phyloP scores from a whole-genome alignment of 768 basidiomycete species.

The Dacryopinax spathularia region DNA sequence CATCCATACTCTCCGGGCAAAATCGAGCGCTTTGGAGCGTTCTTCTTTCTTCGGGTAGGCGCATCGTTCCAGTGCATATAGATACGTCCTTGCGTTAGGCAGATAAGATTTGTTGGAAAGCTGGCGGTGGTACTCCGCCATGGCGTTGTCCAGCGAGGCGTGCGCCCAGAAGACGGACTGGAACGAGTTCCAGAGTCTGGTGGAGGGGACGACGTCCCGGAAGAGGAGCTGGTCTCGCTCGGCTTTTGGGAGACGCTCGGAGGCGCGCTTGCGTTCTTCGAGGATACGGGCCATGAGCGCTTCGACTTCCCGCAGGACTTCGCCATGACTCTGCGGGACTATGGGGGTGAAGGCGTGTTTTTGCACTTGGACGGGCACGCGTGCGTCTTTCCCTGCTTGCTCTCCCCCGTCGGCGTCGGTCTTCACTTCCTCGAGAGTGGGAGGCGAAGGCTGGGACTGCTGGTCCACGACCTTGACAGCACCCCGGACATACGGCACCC shows the following conservation, averaged over 20 bases:
- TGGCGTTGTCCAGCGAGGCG: constrained; percentile 34
- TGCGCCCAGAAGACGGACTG: constrained; percentile 61
- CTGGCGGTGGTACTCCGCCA: constrained; percentile 37
- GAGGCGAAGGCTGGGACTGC: constrained; percentile 21
- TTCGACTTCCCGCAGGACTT: constrained; percentile 54
- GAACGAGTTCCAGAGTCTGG: constrained; percentile 65
- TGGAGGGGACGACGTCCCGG: constrained; percentile 38
- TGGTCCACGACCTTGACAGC: constrained; percentile 31
- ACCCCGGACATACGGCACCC: constrained; percentile 47
- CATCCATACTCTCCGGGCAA: constrained; percentile 51
- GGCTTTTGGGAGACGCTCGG: not conserved
- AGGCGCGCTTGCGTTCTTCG: constrained; percentile 23
- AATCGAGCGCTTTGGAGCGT: constrained; percentile 32
- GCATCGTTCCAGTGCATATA: constrained; percentile 58
- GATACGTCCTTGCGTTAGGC: constrained; percentile 41
- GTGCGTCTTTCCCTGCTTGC: not conserved
- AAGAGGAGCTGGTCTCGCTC: constrained; percentile 30
- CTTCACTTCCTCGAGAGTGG: not conserved
- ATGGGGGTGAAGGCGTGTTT: not conserved
- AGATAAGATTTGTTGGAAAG: constrained; percentile 32
- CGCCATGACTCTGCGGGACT: constrained; percentile 50
- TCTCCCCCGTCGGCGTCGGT: not conserved
- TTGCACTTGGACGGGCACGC: not conserved
- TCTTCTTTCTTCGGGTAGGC: constrained; percentile 34
- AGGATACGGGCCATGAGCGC: constrained; percentile 52